Percentiles rank a stretch among this genome's conserved stretches.
Evolutionary conservation across 78 protist genomes (phyloP).

Genomic region (Trichosphaerium sp.): DNA sequence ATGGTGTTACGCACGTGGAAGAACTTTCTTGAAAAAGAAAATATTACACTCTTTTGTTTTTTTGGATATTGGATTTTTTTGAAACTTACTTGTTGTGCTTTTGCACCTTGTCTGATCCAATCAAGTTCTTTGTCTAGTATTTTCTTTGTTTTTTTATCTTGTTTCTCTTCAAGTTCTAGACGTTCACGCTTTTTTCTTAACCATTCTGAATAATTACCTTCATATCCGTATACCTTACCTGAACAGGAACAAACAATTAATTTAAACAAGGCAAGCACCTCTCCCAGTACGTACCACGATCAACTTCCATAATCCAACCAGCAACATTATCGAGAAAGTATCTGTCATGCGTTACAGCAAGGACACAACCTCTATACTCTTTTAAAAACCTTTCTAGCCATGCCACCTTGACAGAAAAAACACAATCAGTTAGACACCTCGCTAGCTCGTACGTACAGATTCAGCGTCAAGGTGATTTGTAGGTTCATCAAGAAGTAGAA

Average conservation of each 20-base stretch:
- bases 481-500: conserved; percentile 55
- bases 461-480: conserved; percentile 67
- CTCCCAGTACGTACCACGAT: conserved; percentile 40
- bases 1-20: too few species aligned
- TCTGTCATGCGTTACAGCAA: conserved; percentile 70
- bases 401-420: conserved; percentile 1
- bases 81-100: conserved; percentile 48
- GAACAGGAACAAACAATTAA: background rate
- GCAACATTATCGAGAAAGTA: conserved; percentile 61
- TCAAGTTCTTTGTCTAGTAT: conserved; percentile 40
- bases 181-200: conserved; percentile 28
- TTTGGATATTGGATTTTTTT: too few species aligned
- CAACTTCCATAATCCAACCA: conserved; percentile 56
- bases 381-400: conserved; percentile 53
- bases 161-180: conserved; percentile 15
- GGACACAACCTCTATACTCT: conserved; percentile 45
- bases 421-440: too few species aligned
- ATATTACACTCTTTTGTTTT: background rate
- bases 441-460: too few species aligned
- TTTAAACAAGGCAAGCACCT: conserved; percentile 33
- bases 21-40: too few species aligned
- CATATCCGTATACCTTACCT: background rate
- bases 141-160: conserved; percentile 39
- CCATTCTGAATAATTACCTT: conserved; percentile 46
- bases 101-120: conserved; percentile 27